phyloP scores from a whole-genome alignment of 768 basidiomycete species.

The Pulveroboletus ravenelii region DNA sequence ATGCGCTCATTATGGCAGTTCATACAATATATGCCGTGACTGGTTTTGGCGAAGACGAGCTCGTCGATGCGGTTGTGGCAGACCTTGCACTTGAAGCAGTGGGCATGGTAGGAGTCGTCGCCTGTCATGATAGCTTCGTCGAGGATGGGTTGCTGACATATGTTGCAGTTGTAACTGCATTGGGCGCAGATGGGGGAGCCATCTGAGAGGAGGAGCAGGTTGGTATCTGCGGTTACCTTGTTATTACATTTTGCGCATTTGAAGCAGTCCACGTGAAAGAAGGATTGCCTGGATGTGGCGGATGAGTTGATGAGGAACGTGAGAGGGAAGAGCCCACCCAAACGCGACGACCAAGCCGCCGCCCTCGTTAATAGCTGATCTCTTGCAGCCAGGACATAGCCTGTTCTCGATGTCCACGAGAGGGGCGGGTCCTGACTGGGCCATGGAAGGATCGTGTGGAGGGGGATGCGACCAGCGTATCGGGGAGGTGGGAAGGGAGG shows the following conservation, averaged over 20 bases:
- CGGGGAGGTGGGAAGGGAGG: background rate
- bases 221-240: conserved; percentile 93
- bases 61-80: conserved; percentile 96
- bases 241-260: conserved; percentile 94
- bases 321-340: conserved; percentile 59
- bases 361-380: conserved; percentile 72
- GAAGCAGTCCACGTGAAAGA: conserved; percentile 95
- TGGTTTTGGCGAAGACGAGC: conserved; percentile 97
- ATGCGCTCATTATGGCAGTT: conserved; percentile 97
- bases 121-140: conserved; percentile 99
- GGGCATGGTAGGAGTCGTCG: conserved; percentile 97
- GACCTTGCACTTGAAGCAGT: conserved; percentile 97
- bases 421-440: conserved; percentile 2
- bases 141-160: conserved; percentile 89
- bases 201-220: conserved; percentile 93
- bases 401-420: conserved; percentile 45
- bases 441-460: conserved; percentile 7
- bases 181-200: conserved; percentile 95
- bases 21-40: conserved; percentile 99
- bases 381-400: conserved; percentile 78
- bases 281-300: conserved; percentile 61
- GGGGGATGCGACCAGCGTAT: background rate
- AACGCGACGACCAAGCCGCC: conserved; percentile 93
- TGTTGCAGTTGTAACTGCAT: conserved; percentile 93
- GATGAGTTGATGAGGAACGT: too few relatives aligned